These are phyloP conservation scores for Henningerozyma blattae DNA, from an alignment of 805 yeast genomes.

Conservation along the genomic window DNA sequence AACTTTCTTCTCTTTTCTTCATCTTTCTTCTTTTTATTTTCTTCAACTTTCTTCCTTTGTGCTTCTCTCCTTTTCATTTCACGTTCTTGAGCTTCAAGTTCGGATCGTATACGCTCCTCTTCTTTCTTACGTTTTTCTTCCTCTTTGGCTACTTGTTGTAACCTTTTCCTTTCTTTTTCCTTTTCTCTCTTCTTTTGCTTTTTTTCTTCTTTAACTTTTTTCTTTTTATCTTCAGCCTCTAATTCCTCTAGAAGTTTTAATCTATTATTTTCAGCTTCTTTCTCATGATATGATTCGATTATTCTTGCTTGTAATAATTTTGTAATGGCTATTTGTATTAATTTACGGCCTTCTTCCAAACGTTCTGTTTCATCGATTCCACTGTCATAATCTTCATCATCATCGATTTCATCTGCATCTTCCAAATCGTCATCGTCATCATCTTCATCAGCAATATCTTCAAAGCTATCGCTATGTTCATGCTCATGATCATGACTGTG, in stretches of 20 bases:
- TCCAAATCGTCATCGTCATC: neutral
- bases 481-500: conserved; percentile 1
- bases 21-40: conserved; percentile 26
- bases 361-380: conserved; percentile 49
- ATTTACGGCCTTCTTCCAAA: conserved; percentile 65
- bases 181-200: conserved; percentile 56
- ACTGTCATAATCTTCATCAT: conserved; percentile 23
- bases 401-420: conserved; percentile 5
- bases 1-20: conserved; percentile 30
- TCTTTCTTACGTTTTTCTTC: conserved; percentile 47
- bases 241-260: conserved; percentile 51
- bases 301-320: conserved; percentile 65
- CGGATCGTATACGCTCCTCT: conserved; percentile 41
- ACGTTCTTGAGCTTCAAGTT: conserved; percentile 29
- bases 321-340: conserved; percentile 71
- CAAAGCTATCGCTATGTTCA: neutral
- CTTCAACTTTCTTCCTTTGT: conserved; percentile 29
- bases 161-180: conserved; percentile 56
- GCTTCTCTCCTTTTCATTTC: conserved; percentile 31
- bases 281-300: conserved; percentile 65
- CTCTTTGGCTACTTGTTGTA: conserved; percentile 49
- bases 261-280: conserved; percentile 65
- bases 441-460: neutral
- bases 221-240: conserved; percentile 54
- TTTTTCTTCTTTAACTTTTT: conserved; percentile 54